A percentile compares a stretch with the other conserved stretches of the same genome.
These are phyloP conservation scores for Phytopythium delawarense DNA, from an alignment of 352 stramenopile species.

Conservation along the genomic window DNA sequence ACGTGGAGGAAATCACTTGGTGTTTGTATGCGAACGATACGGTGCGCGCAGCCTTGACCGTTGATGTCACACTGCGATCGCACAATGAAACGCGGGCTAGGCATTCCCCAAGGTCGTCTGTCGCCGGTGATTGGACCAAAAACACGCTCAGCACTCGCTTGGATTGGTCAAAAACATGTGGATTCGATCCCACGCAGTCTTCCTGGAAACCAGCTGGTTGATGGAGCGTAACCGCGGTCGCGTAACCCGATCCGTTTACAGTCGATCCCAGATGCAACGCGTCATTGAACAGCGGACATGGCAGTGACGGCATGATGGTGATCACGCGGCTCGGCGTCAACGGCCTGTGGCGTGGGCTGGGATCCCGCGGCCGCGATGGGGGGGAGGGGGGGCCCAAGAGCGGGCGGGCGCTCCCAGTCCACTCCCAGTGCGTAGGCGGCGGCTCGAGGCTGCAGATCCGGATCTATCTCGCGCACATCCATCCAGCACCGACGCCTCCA, in stretches of 20 bases:
- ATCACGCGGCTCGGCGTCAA: neutral
- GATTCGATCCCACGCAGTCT: neutral
- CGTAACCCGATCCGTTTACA: neutral
- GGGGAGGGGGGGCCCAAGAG: no score
- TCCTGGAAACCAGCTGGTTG: conserved; percentile 3
- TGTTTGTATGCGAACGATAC: neutral
- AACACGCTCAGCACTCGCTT: neutral
- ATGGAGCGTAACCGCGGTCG: neutral
- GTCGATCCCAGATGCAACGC: neutral
- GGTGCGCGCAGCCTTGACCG: neutral
- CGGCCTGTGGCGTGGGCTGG: neutral
- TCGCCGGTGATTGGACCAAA: neutral
- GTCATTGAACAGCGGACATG: neutral
- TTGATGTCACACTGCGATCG: neutral
- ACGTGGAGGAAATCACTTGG: neutral
- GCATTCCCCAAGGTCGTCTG: neutral
- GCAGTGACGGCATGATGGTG: neutral
- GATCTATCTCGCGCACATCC: no score
- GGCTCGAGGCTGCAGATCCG: no score
- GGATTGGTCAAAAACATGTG: neutral
- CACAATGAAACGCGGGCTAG: conserved; percentile 1
- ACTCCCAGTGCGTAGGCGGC: no score
- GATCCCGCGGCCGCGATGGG: neutral
- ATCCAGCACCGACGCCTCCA: no score
- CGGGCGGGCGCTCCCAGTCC: no score